Base-by-base conservation (phyloP, 2,329 filamentous ascomycete species). In the Fusarium devonianum region DNA sequence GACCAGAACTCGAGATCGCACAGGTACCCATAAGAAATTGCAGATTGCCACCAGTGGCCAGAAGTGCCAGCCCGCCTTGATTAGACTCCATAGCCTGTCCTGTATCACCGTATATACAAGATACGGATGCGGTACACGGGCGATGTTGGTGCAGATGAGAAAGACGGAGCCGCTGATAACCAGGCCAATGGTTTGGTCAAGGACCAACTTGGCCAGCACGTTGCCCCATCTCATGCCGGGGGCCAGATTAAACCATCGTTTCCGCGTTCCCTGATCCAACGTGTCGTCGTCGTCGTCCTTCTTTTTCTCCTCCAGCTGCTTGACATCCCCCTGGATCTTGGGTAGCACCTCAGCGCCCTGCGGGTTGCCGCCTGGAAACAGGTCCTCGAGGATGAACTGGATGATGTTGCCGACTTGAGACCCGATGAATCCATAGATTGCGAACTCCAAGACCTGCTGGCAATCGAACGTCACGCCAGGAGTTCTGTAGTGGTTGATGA, bases 1-100 rank as follows among this genome's bases (percentile, higher is more conserved):
- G 3, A 72, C 70, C 18, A 72, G 58, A 14, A 71, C 70, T 11
- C 70, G 49, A 11, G 68, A 71, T 10, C 69, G 63, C 7, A 72
- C 69, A 1, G 70, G 70, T 6, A 72, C 69, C 63, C 68, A 72
- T 4, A 69, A 44, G 40, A 71, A 72, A 45, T 71, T 72, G 64
- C 62, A 64, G 10, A 72, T 41, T 7, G 68, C 68, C 7, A 72
- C 70, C 11, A 70, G 51, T 2, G 70, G 70, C 70, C 70, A 72
- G 16, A 72, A 66, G 28, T 71, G 68, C 70, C 70, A 72, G 8
- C 69, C 70, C 3, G 70, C 70, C 36, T 62, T 62, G 42, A 72
- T 58, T 7, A 72, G 60, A 4, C 64, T 53, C 42, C 62, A 67
- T 1, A 72, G 54, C 23, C 66, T 56, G 10, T 67, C 56, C 4